Percentiles rank a stretch among this genome's conserved stretches.
phyloP scores from a whole-genome alignment of 495 filamentous ascomycete species.

The Trichoderma gamsii region DNA sequence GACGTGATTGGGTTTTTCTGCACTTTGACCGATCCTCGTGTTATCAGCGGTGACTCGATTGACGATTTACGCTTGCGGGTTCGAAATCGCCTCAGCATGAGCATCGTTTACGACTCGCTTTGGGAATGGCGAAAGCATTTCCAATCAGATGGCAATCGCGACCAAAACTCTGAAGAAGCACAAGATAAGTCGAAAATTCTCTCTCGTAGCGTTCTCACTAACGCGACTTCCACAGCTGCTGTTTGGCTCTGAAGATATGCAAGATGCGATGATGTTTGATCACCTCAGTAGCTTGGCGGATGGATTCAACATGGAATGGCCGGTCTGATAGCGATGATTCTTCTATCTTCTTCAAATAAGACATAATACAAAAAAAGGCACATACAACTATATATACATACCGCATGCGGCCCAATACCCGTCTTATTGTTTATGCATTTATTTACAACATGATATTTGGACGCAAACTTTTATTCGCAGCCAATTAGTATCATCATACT shows the following conservation, averaged over 20 bases:
- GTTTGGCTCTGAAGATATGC: constrained; percentile 7
- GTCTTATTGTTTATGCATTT: not conserved
- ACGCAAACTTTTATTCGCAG: too few species aligned
- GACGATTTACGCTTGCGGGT: constrained; percentile 3
- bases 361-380: not conserved
- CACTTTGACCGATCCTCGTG: not conserved
- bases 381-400: too few species aligned
- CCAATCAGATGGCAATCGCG: not conserved
- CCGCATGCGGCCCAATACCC: not conserved
- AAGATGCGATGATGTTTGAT: constrained; percentile 12
- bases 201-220: not conserved
- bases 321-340: not conserved
- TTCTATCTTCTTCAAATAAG: not conserved
- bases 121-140: constrained; percentile 12
- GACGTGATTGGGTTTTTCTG: constrained; percentile 4
- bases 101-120: constrained; percentile 5
- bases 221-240: not conserved
- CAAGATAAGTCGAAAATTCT: not conserved
- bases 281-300: constrained; percentile 2
- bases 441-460: too few species aligned
- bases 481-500: too few species aligned
- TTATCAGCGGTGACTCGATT: not conserved
- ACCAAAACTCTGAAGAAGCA: not conserved
- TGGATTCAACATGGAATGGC: constrained; percentile 7
- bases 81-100: constrained; percentile 8